Percentiles rank a stretch among this genome's conserved stretches.
These are phyloP conservation scores for Lasiosphaeria hispida DNA, from an alignment of 495 filamentous ascomycete genomes.

Conservation along the genomic window DNA sequence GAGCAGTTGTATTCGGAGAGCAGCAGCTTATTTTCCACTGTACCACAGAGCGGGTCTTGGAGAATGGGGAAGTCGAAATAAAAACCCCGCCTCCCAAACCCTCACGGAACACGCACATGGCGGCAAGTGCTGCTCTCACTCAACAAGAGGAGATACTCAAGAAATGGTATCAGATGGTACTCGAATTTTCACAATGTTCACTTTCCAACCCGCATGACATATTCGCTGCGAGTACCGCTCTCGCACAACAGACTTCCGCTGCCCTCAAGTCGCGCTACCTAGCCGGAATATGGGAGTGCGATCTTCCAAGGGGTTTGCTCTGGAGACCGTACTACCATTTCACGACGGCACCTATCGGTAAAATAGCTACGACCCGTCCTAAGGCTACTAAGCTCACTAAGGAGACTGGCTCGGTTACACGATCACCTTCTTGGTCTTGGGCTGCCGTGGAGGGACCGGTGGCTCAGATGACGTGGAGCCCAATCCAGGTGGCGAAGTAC, in stretches of 20 bases:
- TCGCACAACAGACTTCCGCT: conserved; percentile 5
- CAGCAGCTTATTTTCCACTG: conserved; percentile 5
- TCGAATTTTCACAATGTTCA: conserved; percentile 4
- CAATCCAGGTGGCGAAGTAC: neutral
- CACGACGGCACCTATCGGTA: neutral
- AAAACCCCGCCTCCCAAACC: neutral
- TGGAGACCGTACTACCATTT: conserved; percentile 12
- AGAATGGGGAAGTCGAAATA: neutral
- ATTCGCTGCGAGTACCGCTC: conserved; percentile 7
- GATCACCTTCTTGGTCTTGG: conserved; percentile 13
- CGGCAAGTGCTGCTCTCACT: neutral
- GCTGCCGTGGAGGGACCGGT: conserved; percentile 10
- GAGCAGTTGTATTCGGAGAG: conserved; percentile 10
- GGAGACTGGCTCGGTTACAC: neutral
- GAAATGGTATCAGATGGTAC: conserved; percentile 2
- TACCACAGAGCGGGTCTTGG: neutral
- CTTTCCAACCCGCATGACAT: conserved; percentile 16
- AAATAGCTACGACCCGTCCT: neutral
- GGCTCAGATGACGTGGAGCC: neutral
- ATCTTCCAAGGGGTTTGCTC: conserved; percentile 7
- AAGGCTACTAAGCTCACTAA: conserved; percentile 4
- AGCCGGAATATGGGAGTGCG: conserved; percentile 10
- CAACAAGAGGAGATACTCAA: conserved; percentile 4
- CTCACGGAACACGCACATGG: neutral
- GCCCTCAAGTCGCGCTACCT: conserved; percentile 6